Conservation (phyloP, 257 asterid genomes). For the Cinchona pubescens region DNA sequence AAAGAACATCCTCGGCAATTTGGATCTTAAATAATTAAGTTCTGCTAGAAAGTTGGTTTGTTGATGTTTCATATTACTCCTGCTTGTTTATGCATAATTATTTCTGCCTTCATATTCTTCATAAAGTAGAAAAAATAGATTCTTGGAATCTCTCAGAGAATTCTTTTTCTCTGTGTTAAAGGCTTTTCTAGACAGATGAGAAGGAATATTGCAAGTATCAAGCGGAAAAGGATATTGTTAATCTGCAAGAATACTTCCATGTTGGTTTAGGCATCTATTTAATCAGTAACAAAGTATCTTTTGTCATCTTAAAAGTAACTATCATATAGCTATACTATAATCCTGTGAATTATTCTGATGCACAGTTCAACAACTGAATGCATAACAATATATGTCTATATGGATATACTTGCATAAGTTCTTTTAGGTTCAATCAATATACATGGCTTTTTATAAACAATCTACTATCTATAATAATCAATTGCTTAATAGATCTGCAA, state of each 20-base stretch:
- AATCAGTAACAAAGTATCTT: not conserved
- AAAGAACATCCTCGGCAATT: not conserved
- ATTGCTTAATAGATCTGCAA: conserved; percentile 10
- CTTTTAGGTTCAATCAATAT: conserved; percentile 10
- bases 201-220: conserved; percentile 11
- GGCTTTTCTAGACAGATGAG: conserved; percentile 5
- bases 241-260: not conserved
- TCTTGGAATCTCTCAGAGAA: not conserved
- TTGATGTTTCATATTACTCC: not conserved
- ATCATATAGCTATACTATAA: too few relatives aligned
- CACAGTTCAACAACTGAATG: not conserved
- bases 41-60: not conserved
- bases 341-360: not conserved
- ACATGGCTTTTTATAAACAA: conserved; percentile 25
- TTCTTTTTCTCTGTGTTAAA: conserved; percentile 5
- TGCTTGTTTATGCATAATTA: not conserved
- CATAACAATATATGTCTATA: conserved; percentile 3
- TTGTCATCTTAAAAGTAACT: not conserved
- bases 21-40: not conserved
- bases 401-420: conserved; percentile 17
- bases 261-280: not conserved
- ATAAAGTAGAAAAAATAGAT: conserved; percentile 1
- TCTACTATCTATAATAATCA: conserved; percentile 14
- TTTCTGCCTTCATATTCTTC: not conserved
- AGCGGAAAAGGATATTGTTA: not conserved